Percentiles rank a stretch among this genome's conserved stretches.
These are phyloP conservation scores for Populus hybrid DNA, from an alignment of 441 rosid genomes.

Conservation along the genomic window DNA sequence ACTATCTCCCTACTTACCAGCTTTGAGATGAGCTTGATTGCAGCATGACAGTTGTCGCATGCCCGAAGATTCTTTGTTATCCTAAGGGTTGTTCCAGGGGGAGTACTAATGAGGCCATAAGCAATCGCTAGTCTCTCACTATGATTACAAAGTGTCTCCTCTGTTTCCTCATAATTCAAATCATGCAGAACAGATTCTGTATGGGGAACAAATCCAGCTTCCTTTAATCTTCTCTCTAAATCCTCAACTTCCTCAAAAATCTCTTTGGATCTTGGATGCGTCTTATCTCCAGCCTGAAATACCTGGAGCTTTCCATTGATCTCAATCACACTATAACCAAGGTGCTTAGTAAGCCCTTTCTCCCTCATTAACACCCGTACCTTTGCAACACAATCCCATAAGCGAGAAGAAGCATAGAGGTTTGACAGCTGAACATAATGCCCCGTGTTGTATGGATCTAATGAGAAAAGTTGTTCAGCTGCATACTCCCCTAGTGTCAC, in stretches of 20 bases:
- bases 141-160: slow-evolving; percentile 61
- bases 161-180: slow-evolving; percentile 61
- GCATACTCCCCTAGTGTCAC: slow-evolving; percentile 66
- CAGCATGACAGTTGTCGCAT: slow-evolving; percentile 70
- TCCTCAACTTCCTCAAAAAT: slow-evolving; percentile 46
- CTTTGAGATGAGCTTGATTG: slow-evolving; percentile 63
- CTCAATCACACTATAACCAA: slow-evolving; percentile 66
- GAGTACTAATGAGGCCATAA: slow-evolving; percentile 66
- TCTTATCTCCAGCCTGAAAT: slow-evolving; percentile 64
- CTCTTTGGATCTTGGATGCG: slow-evolving; percentile 55
- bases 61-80: slow-evolving; percentile 70
- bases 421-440: slow-evolving; percentile 81
- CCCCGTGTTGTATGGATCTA: slow-evolving; percentile 65
- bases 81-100: slow-evolving; percentile 54
- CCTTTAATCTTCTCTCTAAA: slow-evolving; percentile 58
- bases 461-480: slow-evolving; percentile 55
- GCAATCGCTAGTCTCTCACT: slow-evolving; percentile 81
- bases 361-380: slow-evolving; percentile 57
- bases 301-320: slow-evolving; percentile 53
- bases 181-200: slow-evolving; percentile 58
- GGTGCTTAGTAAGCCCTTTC: slow-evolving; percentile 58
- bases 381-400: slow-evolving; percentile 62
- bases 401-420: slow-evolving; percentile 65
- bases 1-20: slow-evolving; percentile 61
- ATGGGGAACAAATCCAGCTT: slow-evolving; percentile 52